Evolutionary conservation across 2,329 filamentous ascomycete species (phyloP).

Genomic region (Phoma sp.): DNA sequence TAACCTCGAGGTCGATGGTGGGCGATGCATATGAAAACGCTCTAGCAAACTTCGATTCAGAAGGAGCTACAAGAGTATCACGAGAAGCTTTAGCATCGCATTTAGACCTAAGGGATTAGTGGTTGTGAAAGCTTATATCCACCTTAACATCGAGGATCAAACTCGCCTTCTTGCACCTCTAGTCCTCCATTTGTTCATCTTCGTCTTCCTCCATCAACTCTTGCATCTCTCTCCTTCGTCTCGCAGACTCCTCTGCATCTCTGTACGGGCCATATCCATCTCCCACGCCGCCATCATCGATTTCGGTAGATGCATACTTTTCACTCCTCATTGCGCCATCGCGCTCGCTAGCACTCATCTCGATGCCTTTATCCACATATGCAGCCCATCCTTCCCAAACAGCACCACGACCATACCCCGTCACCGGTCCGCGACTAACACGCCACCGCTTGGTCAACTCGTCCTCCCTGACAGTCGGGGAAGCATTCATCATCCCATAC

Average conservation of each 20-base stretch:
- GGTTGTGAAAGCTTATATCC: too few species aligned
- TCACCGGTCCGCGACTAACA: constrained; percentile 29
- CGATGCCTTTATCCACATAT: constrained; percentile 25
- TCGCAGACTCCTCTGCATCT: constrained; percentile 14
- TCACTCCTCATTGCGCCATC: neutral
- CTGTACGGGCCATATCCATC: constrained; percentile 8
- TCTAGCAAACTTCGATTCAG: too few species aligned
- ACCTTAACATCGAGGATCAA: too few species aligned
- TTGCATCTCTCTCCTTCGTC: constrained; percentile 26
- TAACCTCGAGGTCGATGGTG: constrained; percentile 51
- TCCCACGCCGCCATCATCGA: constrained; percentile 18
- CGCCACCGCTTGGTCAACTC: constrained; percentile 45
- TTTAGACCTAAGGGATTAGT: too few species aligned
- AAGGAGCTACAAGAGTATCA: too few species aligned
- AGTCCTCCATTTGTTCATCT: constrained; percentile 8
- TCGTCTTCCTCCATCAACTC: constrained; percentile 31
- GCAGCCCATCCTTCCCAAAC: constrained; percentile 47
- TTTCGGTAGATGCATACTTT: neutral
- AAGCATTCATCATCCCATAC: constrained; percentile 24
- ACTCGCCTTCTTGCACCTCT: too few species aligned
- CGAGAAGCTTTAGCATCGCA: too few species aligned
- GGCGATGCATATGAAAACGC: constrained; percentile 48
- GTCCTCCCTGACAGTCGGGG: constrained; percentile 24
- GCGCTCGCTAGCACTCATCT: constrained; percentile 31
- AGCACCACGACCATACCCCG: constrained; percentile 27